Conservation (phyloP, 139 green algal genomes). For the Ulvella scutata region DNA sequence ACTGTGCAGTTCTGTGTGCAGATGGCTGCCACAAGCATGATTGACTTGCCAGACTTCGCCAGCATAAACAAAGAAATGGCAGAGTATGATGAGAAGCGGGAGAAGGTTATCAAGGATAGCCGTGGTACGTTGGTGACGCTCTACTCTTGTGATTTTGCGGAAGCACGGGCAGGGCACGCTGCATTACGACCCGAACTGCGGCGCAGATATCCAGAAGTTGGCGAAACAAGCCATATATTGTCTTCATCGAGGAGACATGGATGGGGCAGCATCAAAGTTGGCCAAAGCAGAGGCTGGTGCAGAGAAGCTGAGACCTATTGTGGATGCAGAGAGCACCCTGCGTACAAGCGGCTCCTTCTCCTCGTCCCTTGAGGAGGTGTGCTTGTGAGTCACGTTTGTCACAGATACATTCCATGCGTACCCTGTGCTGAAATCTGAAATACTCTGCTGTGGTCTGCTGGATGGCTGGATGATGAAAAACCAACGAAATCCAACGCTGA, state of each 20-base stretch:
- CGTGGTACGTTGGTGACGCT: slow-evolving; percentile 14
- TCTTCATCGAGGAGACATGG: slow-evolving; percentile 37
- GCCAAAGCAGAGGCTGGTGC: slow-evolving; percentile 20
- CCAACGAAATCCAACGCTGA: slow-evolving; percentile 1
- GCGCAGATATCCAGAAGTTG: slow-evolving; percentile 52
- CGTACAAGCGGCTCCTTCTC: slow-evolving; percentile 35
- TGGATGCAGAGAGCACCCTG: slow-evolving; percentile 31
- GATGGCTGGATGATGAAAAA: slow-evolving; percentile 2
- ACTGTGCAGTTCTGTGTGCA: not conserved
- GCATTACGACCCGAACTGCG: not conserved
- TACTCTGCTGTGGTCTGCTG: not conserved
- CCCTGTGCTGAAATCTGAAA: not conserved
- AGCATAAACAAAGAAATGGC: slow-evolving; percentile 19
- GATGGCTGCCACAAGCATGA: not conserved
- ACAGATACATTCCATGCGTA: not conserved
- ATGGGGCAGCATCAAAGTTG: slow-evolving; percentile 28
- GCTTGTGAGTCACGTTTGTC: not conserved
- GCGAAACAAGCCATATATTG: slow-evolving; percentile 65
- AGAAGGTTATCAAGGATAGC: slow-evolving; percentile 51
- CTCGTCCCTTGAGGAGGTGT: slow-evolving; percentile 41
- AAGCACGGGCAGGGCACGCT: not conserved
- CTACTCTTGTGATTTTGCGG: not conserved
- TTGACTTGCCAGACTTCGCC: slow-evolving; percentile 17
- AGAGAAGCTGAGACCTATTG: slow-evolving; percentile 37
- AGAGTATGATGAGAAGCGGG: slow-evolving; percentile 43